These are phyloP conservation scores for Capronia coronata DNA, from an alignment of 2,329 filamentous ascomycete species.

Conservation along the genomic window DNA sequence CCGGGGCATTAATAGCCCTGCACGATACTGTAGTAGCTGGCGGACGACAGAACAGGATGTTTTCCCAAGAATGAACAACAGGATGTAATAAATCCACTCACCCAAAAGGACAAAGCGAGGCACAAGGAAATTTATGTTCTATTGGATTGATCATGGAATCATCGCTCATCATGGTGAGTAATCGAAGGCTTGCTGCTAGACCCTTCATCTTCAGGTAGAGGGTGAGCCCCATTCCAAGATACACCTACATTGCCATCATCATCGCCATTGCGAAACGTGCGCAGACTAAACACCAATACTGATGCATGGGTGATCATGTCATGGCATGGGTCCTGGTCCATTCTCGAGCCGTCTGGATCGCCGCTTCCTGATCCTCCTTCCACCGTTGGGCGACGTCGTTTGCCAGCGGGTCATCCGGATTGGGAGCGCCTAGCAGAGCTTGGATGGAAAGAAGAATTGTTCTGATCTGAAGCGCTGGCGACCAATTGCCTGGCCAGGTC, in stretches of 20 bases:
- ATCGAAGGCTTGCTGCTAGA: slow-evolving; percentile 1
- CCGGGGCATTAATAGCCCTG: background rate
- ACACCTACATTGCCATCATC: slow-evolving; percentile 1
- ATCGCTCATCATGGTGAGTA: slow-evolving; percentile 15
- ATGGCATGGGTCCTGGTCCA: slow-evolving; percentile 69
- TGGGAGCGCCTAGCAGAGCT: slow-evolving; percentile 88
- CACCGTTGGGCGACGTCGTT: slow-evolving; percentile 96
- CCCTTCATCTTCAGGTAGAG: slow-evolving; percentile 1
- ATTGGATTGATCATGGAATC: slow-evolving; percentile 18
- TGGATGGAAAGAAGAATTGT: slow-evolving; percentile 99
- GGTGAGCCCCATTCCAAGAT: background rate
- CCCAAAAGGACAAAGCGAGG: slow-evolving; percentile 1
- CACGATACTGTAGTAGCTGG: background rate
- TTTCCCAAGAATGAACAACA: background rate
- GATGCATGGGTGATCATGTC: slow-evolving; percentile 34
- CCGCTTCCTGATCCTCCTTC: slow-evolving; percentile 92
- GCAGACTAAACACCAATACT: background rate
- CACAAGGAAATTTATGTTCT: slow-evolving; percentile 11
- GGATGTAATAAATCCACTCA: background rate
- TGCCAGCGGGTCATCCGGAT: slow-evolving; percentile 95
- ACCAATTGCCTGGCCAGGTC: slow-evolving; percentile 83
- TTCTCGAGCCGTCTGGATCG: slow-evolving; percentile 83
- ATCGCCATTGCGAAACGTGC: background rate
- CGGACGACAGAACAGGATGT: background rate
- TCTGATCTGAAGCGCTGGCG: slow-evolving; percentile 91